These are phyloP conservation scores for Pilasporangium apinafurcum DNA, from an alignment of 352 stramenopile species.

Conservation along the genomic window DNA sequence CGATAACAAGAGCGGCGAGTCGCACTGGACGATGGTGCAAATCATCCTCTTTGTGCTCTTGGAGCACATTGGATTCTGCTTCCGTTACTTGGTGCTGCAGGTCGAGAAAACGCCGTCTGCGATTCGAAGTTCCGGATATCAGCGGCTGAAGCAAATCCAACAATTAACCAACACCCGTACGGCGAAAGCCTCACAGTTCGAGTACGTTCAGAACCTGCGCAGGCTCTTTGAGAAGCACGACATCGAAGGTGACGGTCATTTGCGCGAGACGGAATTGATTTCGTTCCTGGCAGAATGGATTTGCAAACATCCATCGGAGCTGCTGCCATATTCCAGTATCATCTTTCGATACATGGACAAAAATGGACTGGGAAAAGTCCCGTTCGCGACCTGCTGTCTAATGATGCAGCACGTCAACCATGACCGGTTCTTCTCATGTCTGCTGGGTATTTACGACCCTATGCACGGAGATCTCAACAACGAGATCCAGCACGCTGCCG, in stretches of 20 bases:
- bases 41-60: slow-evolving; percentile 79
- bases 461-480: slow-evolving; percentile 70
- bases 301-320: slow-evolving; percentile 73
- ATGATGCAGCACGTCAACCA: slow-evolving; percentile 88
- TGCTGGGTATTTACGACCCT: slow-evolving; percentile 78
- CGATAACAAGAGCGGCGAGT: slow-evolving; percentile 27
- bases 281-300: slow-evolving; percentile 78
- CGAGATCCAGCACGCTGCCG: slow-evolving; percentile 55
- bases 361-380: slow-evolving; percentile 67
- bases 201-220: slow-evolving; percentile 78
- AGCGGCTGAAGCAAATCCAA: slow-evolving; percentile 78
- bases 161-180: slow-evolving; percentile 47
- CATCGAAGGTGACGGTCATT: slow-evolving; percentile 46
- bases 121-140: slow-evolving; percentile 68
- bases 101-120: slow-evolving; percentile 64
- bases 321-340: slow-evolving; percentile 70
- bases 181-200: slow-evolving; percentile 63
- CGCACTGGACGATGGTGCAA: slow-evolving; percentile 67
- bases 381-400: slow-evolving; percentile 79
- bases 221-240: slow-evolving; percentile 81
- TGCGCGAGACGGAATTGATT: slow-evolving; percentile 65
- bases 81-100: slow-evolving; percentile 81
- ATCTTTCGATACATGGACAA: slow-evolving; percentile 90
- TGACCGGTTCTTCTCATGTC: slow-evolving; percentile 82
- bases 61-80: slow-evolving; percentile 76